Base-by-base conservation (phyloP, 2,329 filamentous ascomycete species). In the Aschersonia sp. region DNA sequence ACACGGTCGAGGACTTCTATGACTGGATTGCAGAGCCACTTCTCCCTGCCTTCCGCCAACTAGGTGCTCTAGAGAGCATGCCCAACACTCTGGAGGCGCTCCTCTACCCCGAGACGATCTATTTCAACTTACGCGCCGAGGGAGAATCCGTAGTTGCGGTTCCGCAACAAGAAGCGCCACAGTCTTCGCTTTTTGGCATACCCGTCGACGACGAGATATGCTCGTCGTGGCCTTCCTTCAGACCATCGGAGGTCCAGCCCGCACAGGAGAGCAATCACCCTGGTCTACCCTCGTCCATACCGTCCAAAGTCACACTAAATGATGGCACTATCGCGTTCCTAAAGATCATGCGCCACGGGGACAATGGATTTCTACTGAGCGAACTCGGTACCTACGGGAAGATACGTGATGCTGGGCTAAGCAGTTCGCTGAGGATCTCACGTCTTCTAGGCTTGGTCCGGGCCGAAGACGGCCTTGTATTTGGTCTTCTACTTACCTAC, bases 1-100 rank as follows among this genome's bases (percentile, higher is more conserved):
- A 50, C 40, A 53, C 52, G 20, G 51, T 54, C 20, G 54, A 59
- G 7, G 56, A 57, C 48, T 55, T 58, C 31, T 56, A 53, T 42
- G 52, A 54, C 29, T 58, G 54, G 55, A 45, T 52, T 12, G 41
- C 44, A 3, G 51, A 51, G 45, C 56, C 54, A 30, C 32, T 40
- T 20, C 32, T 45, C 32, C 31, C 31, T 12, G 32, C 40, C 6
- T 40, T 45, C 31, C 4, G n/a, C 5, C 40, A 29, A 5, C 5
- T 20, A 29, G 5, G 30, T 29, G 32, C 30, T 7, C 12, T 45
- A 5, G 30, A 45, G 44, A 9, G 31, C 40, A 3, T 9, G 7
- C 10, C 31, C 12, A 40, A 10, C 5, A 30, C 28, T 30, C 5
- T 44, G 29, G 12, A 44, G 4, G 43, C 7, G 5, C 30, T 44